phyloP scores from a whole-genome alignment of 2,329 filamentous ascomycete species.

The Fusarium sp. region DNA sequence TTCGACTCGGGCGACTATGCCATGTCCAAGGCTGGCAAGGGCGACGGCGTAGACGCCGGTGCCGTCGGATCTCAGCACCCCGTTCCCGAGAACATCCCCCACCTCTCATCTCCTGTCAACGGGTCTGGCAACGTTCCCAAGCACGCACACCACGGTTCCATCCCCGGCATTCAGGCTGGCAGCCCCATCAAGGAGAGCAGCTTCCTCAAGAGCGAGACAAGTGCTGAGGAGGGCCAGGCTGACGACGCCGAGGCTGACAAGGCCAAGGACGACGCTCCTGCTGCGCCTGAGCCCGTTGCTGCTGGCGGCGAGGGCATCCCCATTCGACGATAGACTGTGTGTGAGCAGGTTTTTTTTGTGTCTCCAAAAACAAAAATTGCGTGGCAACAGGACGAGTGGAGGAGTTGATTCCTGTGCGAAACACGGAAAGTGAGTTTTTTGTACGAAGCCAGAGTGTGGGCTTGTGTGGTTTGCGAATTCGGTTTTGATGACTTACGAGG shows the following conservation, averaged over 20 bases:
- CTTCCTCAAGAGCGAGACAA: conserved; percentile 88
- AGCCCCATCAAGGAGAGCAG: conserved; percentile 94
- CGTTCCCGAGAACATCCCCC: conserved; percentile 94
- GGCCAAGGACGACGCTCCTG: conserved; percentile 56
- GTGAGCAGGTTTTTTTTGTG: neutral
- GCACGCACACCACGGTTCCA: conserved; percentile 60
- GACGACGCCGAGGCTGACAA: conserved; percentile 53
- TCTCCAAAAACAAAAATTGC: conserved; percentile 4
- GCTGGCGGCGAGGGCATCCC: conserved; percentile 66
- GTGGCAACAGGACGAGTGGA: conserved; percentile 8
- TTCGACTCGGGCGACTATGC: conserved; percentile 98
- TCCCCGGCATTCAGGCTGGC: conserved; percentile 71
- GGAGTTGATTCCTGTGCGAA: conserved; percentile 17
- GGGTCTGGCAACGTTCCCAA: conserved; percentile 53
- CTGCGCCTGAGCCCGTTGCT: conserved; percentile 38
- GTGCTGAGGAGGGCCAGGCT: conserved; percentile 67
- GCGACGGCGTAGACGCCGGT: conserved; percentile 92
- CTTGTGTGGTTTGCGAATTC: conserved; percentile 41
- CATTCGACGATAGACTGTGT: conserved; percentile 69
- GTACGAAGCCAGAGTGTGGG: conserved; percentile 33
- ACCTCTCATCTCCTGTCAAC: conserved; percentile 79
- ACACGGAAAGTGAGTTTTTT: conserved; percentile 27
- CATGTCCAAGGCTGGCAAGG: conserved; percentile 97
- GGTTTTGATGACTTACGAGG: conserved; percentile 50
- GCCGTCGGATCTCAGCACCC: conserved; percentile 96